A percentile compares a stretch with the other conserved stretches of the same genome.
Evolutionary conservation across 805 yeast genomes (phyloP).

Genomic region (Saccharomycopsis sp.): DNA sequence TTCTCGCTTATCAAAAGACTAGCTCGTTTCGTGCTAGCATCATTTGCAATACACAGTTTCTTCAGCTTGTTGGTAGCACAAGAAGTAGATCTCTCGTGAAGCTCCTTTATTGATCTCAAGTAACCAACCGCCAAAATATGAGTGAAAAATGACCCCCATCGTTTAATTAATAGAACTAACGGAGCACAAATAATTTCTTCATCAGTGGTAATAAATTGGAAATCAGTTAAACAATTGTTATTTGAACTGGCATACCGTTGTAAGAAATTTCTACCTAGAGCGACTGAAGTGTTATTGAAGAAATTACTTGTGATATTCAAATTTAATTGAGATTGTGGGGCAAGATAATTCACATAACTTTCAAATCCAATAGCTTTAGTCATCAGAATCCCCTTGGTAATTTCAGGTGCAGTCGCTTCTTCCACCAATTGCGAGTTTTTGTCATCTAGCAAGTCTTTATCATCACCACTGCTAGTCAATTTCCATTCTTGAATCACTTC

Average conservation of each 20-base stretch:
- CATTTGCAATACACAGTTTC: conserved; percentile 4
- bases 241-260: conserved; percentile 39
- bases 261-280: conserved; percentile 68
- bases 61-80: conserved; percentile 2
- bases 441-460: background rate
- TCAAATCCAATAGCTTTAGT: conserved; percentile 39
- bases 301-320: conserved; percentile 52
- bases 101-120: conserved; percentile 38
- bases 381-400: background rate
- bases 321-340: conserved; percentile 57
- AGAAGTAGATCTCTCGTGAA: conserved; percentile 2
- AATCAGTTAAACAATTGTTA: conserved; percentile 58
- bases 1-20: too few relatives aligned
- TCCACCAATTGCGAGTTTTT: background rate
- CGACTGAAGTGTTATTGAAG: conserved; percentile 71
- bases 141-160: conserved; percentile 76
- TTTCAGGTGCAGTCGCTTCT: background rate
- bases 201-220: conserved; percentile 63
- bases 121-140: conserved; percentile 56
- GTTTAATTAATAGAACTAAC: conserved; percentile 49
- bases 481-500: background rate
- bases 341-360: conserved; percentile 67
- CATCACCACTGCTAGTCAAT: background rate
- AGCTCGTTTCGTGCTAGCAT: background rate
- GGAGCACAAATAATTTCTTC: conserved; percentile 66